Conservation (phyloP, 2,329 filamentous ascomycete species). For the Fusarium sp. region DNA sequence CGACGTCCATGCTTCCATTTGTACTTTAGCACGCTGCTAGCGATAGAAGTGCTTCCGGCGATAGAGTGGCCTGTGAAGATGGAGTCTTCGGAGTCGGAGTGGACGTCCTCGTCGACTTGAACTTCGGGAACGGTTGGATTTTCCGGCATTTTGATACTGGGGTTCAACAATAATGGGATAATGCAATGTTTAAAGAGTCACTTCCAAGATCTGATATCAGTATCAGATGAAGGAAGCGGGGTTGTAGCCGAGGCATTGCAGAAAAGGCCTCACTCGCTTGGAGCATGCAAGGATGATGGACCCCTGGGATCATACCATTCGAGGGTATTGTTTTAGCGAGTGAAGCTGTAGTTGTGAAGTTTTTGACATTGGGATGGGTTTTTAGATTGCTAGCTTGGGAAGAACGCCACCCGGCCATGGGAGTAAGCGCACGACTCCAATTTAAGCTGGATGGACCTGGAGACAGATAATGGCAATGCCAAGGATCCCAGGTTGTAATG, state of each 20-base stretch:
- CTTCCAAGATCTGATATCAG: background rate
- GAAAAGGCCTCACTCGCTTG: background rate
- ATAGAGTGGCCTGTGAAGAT: background rate
- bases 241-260: background rate
- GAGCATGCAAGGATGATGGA: background rate
- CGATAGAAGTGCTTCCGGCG: background rate
- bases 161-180: no score
- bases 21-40: constrained; percentile 26
- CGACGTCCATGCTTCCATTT: constrained; percentile 53
- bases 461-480: no score
- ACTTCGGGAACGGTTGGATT: constrained; percentile 10
- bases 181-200: no score
- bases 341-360: rapidly evolving
- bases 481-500: no score
- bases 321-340: background rate
- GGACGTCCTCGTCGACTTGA: constrained; percentile 14
- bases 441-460: no score
- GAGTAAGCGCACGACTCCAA: background rate
- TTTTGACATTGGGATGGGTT: rapidly evolving
- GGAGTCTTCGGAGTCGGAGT: constrained; percentile 2
- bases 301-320: no score
- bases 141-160: no score
- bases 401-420: rapidly evolving
- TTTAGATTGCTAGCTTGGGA: rapidly evolving
- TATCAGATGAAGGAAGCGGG: background rate